Evolutionary conservation across 2,329 filamentous ascomycete genomes (phyloP), one percentile per base, ranked within the genome.

Genomic region (Cladosporium sp.): DNA sequence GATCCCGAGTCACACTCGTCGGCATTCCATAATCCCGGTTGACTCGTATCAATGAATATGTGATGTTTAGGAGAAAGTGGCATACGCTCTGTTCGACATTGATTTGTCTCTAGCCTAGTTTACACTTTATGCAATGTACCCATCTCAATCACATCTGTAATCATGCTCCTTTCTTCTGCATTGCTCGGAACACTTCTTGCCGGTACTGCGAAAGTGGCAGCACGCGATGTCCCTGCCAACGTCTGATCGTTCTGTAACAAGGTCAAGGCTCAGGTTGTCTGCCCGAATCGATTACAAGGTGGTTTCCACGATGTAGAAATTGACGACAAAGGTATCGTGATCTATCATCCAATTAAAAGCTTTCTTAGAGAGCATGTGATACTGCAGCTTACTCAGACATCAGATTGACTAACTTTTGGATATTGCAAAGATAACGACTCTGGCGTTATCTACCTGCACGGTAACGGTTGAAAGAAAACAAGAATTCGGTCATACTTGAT

Each of bases 391-490:
- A 22, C 24, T 45, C 1, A 28, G 4, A 4, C 6, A 17, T 45
- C 42, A 7, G 9, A 19, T 28, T n/a, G 17, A 19, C 15, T 7
- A 57, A 45, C 54, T 4, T 58, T 58, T 19, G 58, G 55, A 13
- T 60, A 60, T 56, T 60, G 58, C 32, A 39, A 56, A 24, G 55
- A 60, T 44, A 25, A 48, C 17, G 12, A 47, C 6, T 50, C 44
- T 12, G 58, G 55, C 22, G 58, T 44, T 5, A 70, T 84, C 58
- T 84, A 79, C 68, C 66, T 84, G 13, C 76, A 78, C 58, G 76
- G 76, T 44, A 70, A 67, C 4, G 72, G 71, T n/a, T n/a, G n/a
- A n/a, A n/a, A n/a, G n/a, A 20, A 36, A 32, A 20, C 63, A 74
- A 36, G n/a, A n/a, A n/a, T n/a, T n/a, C n/a, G n/a, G n/a, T n/a